Conservation (phyloP, 495 filamentous ascomycete genomes). For the Penicillium goetzii region DNA sequence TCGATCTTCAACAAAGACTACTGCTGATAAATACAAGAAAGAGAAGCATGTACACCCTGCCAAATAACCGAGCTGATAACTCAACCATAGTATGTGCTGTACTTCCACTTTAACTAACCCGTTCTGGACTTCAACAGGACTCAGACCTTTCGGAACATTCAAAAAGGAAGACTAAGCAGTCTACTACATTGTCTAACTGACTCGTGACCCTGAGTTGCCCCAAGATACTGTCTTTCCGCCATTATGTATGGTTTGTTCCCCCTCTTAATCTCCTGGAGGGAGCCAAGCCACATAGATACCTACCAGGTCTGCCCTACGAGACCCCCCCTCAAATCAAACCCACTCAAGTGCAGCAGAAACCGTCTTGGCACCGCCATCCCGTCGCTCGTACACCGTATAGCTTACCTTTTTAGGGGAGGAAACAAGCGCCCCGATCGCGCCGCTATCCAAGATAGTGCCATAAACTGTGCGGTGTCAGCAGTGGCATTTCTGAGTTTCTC, state of each 20-base stretch:
- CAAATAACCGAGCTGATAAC: background rate
- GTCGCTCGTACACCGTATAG: conserved; percentile 6
- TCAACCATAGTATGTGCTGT: background rate
- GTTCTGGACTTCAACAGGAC: background rate
- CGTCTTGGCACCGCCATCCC: conserved; percentile 9
- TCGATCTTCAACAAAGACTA: background rate
- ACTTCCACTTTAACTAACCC: background rate
- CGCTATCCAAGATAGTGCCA: background rate
- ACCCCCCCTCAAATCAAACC: background rate
- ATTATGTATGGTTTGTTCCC: background rate
- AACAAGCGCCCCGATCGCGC: background rate
- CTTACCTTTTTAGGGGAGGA: conserved; percentile 10
- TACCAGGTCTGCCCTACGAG: background rate
- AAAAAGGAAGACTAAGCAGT: background rate
- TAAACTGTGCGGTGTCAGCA: background rate
- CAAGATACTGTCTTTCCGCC: background rate
- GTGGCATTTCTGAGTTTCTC: background rate
- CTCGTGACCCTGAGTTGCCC: background rate
- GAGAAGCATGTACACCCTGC: background rate
- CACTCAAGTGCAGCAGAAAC: background rate
- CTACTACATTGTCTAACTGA: background rate
- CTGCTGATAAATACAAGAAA: background rate
- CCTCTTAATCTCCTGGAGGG: background rate
- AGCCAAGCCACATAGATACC: no score
- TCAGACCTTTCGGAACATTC: background rate